Evolutionary conservation across 2,329 filamentous ascomycete genomes (phyloP), one percentile per base, ranked within the genome.

Genomic region (Talaromyces sp.): DNA sequence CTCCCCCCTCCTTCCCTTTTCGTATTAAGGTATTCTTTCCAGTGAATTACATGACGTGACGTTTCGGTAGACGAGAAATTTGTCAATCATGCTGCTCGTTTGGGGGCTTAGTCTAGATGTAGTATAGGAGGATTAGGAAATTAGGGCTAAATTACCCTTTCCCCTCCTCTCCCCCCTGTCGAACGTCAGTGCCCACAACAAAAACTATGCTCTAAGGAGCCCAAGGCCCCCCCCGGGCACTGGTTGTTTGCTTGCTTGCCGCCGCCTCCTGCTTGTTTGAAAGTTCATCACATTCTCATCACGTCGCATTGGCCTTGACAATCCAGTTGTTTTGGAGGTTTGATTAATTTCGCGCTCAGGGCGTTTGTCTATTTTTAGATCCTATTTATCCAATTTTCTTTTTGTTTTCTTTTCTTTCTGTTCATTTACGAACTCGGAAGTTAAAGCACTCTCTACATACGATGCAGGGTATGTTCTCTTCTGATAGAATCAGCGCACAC

Each of bases 281-380:
- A 53, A 27, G 56, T 54, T 58, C 32, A 46, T 53, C 56, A 58
- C 56, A 58, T 54, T 58, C 32, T 31, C 49, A 4, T 58, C 56
- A 58, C 56, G 13, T 26, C 35, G 49, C 55, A 50, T 35, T 19
- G 41, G 26, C n/a, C 49, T 52, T 52, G 24, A 21, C 17, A 26
- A 29, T 9, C 49, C 24, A 52, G 49, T 52, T 29, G 8, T 21
- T 13, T n/a, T 52, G 13, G 49, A 38, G 14, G 24, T 11, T 52
- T 4, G 3, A 52, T 27, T 26, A n/a, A 27, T 27, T 29, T 29
- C 27, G 17, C 27, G 17, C 26, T 11, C 7, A 21, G 43, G 10
- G 21, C 9, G 11, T 46, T 7, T 2, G 8, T 38, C 35, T n/a
- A n/a, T 38, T 38, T 38, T 38, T 38, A 38, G 17, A 38, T 9